A percentile compares a stretch with the other conserved stretches of the same genome.
Conservation (phyloP, 1,139 yeast genomes). For the Geotrichum cucujoidarum region DNA sequence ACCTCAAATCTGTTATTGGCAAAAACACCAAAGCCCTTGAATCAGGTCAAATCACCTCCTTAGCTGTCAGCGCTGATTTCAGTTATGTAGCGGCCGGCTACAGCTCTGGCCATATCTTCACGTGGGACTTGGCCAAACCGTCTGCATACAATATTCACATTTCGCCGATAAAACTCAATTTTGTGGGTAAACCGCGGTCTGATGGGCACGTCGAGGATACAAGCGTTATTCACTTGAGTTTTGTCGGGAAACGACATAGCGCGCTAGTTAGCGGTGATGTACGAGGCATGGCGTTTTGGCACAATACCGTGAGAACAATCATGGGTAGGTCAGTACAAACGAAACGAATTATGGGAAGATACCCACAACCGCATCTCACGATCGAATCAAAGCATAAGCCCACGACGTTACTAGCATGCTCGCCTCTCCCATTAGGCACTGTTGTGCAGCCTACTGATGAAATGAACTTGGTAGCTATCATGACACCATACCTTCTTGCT, state of each 20-base stretch:
- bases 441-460: slow-evolving; percentile 49
- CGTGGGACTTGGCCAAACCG: slow-evolving; percentile 44
- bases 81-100: slow-evolving; percentile 47
- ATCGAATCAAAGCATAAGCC: slow-evolving; percentile 24
- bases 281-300: slow-evolving; percentile 56
- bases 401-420: slow-evolving; percentile 40
- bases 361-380: slow-evolving; percentile 28
- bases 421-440: slow-evolving; percentile 53
- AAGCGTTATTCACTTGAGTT: slow-evolving; percentile 47
- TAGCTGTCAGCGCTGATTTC: slow-evolving; percentile 50
- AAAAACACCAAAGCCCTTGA: slow-evolving; percentile 29
- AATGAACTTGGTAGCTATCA: slow-evolving; percentile 56
- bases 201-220: slow-evolving; percentile 53
- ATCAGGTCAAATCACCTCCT: slow-evolving; percentile 44
- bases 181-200: slow-evolving; percentile 23
- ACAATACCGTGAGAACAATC: slow-evolving; percentile 53
- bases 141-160: slow-evolving; percentile 34
- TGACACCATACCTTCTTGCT: slow-evolving; percentile 49
- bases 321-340: slow-evolving; percentile 50
- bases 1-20: slow-evolving; percentile 42
- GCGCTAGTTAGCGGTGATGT: slow-evolving; percentile 57
- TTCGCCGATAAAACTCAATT: slow-evolving; percentile 34
- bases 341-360: slow-evolving; percentile 50
- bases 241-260: slow-evolving; percentile 53
- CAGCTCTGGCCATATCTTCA: slow-evolving; percentile 42